Evolutionary conservation across 2,329 filamentous ascomycete species (phyloP), one percentile per base, ranked within the genome.

Genomic region (Myriosclerotinia scirpicola): DNA sequence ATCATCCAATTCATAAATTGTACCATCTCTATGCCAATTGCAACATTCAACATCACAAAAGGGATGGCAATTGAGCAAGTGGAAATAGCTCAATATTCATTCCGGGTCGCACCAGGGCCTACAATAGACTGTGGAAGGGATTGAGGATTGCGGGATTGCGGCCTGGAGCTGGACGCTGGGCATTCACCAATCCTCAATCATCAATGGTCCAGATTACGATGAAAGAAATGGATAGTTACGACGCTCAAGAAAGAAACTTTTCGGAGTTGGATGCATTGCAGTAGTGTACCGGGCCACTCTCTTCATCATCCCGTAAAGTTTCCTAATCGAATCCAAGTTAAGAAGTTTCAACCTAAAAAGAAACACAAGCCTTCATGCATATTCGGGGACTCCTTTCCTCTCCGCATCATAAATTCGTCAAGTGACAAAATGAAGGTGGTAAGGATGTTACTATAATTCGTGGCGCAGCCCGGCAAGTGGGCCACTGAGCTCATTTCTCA

Each of bases 341-440:
- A 22, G 42, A 22, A 48, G 56, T 60, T 48, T 60, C 56, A 60
- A 61, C 44, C 54, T 36, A 65, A 38, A 60, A 53, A 62, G 22
- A 22, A 52, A 22, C 22, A 34, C 40, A 40, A 53, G 46, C n/a
- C 26, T 34, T 44, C 54, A 50, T 60, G 64, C 54, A 53, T 60
- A 15, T 30, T 52, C 42, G 54, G 26, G 34, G 17, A 46, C 44
- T 42, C 40, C 40, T 12, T 30, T 26, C 38, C 38, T 17, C 26
- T 59, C 54, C 54, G 62, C 62, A 67, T 67, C 44, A 54, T 26
- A 40, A 36, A 12, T 15, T 42, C n/a, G 66, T 67, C 66, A 65
- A 67, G 66, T 65, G 66, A 67, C 54, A 55, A 50, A 36, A 54
- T 42, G 48, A 54, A 40, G 42, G 34, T 53, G 46, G 64, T 26